phyloP scores from a whole-genome alignment of 1,284 basidiomycete genomes.

The Ceratobasidium sp. region DNA sequence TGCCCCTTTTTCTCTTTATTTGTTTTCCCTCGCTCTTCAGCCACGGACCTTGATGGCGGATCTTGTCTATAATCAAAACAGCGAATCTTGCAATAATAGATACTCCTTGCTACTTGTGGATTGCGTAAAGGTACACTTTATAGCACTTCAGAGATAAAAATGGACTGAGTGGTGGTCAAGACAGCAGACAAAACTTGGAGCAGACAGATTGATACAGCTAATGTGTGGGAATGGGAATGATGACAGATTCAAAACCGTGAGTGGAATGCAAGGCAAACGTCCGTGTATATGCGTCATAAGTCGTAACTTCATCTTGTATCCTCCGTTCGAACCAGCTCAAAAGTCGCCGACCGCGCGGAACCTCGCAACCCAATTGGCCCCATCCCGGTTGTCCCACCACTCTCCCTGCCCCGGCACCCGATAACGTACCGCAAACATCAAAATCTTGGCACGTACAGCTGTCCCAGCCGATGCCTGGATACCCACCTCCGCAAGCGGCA shows the following conservation, averaged over 20 bases:
- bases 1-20: slow-evolving; percentile 1
- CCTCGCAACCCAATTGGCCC: slow-evolving; percentile 33
- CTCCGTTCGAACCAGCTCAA: neutral
- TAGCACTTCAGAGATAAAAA: neutral
- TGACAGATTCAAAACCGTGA: neutral
- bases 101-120: neutral
- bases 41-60: slow-evolving; percentile 25
- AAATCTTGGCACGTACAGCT: slow-evolving; percentile 9
- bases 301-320: neutral
- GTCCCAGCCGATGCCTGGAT: slow-evolving; percentile 14
- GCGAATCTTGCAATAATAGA: slow-evolving; percentile 7
- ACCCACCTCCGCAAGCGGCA: slow-evolving; percentile 22
- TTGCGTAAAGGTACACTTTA: neutral
- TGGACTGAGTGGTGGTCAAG: slow-evolving; percentile 11
- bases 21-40: neutral
- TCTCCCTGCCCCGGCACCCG: slow-evolving; percentile 18
- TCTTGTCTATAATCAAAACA: slow-evolving; percentile 15
- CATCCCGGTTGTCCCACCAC: slow-evolving; percentile 37
- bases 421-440: slow-evolving; percentile 24
- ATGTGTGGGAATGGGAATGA: slow-evolving; percentile 11
- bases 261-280: slow-evolving; percentile 12
- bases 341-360: slow-evolving; percentile 20
- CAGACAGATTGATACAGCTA: slow-evolving; percentile 22
- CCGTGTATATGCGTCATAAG: slow-evolving; percentile 23
- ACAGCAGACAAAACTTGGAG: neutral